Percentiles rank a stretch among this genome's conserved stretches.
These are phyloP conservation scores for Leccinum uliginosum DNA, from an alignment of 768 basidiomycete species.

Conservation along the genomic window DNA sequence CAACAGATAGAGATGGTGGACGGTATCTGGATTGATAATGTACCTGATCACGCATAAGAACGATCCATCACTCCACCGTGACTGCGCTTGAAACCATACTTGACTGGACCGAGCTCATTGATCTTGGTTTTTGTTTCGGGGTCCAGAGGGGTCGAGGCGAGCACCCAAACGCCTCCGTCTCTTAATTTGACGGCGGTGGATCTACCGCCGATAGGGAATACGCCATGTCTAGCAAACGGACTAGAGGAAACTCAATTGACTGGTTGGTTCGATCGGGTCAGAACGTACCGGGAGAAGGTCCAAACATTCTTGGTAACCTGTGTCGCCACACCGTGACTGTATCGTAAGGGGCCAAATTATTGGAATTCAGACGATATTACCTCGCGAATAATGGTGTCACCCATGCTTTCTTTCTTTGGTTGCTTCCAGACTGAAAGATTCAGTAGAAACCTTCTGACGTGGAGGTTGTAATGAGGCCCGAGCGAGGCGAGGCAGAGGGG, in stretches of 20 bases:
- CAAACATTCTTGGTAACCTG: slow-evolving; percentile 53
- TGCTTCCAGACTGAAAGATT: slow-evolving; percentile 4
- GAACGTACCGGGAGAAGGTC: slow-evolving; percentile 58
- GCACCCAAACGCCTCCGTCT: slow-evolving; percentile 70
- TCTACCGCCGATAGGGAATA: slow-evolving; percentile 76
- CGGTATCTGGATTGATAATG: slow-evolving; percentile 53
- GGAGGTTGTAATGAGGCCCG: slow-evolving; percentile 16
- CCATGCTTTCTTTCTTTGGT: slow-evolving; percentile 19
- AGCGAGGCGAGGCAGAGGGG: slow-evolving; percentile 12
- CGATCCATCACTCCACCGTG: neutral
- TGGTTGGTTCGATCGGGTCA: neutral
- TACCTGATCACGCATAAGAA: slow-evolving; percentile 35
- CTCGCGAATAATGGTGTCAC: slow-evolving; percentile 42
- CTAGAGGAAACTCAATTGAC: slow-evolving; percentile 31
- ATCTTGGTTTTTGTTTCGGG: slow-evolving; percentile 60
- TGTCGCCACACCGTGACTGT: slow-evolving; percentile 2
- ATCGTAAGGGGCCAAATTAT: neutral
- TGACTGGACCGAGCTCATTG: slow-evolving; percentile 63
- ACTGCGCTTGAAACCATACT: slow-evolving; percentile 31
- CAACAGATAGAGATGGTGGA: slow-evolving; percentile 57
- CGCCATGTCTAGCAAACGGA: slow-evolving; percentile 61
- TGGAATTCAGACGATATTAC: slow-evolving; percentile 19
- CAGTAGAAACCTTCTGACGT: slow-evolving; percentile 7
- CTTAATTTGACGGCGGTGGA: slow-evolving; percentile 74
- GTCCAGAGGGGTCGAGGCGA: slow-evolving; percentile 75